A percentile compares a stretch with the other conserved stretches of the same genome.
Evolutionary conservation across 148 eudicot species (phyloP).

Genomic region (Rheum nobile): DNA sequence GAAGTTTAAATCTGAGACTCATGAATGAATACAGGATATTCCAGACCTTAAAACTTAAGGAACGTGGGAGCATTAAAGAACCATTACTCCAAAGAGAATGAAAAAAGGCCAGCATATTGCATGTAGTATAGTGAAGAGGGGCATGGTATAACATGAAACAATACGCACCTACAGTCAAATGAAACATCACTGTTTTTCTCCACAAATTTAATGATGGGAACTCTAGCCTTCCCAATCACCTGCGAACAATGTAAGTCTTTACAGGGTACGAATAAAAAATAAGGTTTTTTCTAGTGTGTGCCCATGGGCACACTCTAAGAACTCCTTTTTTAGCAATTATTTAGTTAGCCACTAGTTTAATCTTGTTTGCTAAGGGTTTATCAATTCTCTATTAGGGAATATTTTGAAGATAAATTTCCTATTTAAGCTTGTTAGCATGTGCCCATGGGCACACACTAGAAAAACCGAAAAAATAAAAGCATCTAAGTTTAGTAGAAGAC

Average conservation of each 20-base stretch:
- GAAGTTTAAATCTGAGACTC: background rate
- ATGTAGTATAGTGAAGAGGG: conserved; percentile 4
- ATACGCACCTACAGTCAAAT: conserved; percentile 75
- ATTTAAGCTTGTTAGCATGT: too few relatives aligned
- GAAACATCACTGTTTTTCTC: conserved; percentile 72
- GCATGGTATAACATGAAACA: background rate
- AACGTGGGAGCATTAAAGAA: background rate
- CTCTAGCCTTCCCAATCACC: conserved; percentile 94
- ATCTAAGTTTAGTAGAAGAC: conserved; percentile 11
- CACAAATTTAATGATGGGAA: conserved; percentile 89
- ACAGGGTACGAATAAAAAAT: background rate
- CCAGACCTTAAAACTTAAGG: background rate
- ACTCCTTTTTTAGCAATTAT: too few relatives aligned
- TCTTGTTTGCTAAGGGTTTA: too few relatives aligned
- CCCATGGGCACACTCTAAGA: too few relatives aligned
- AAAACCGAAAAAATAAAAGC: background rate
- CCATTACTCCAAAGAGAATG: background rate
- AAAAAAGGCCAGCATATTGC: conserved; percentile 6
- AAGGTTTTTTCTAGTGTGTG: too few relatives aligned
- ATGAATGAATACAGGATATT: background rate
- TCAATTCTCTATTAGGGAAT: too few relatives aligned
- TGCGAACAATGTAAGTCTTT: conserved; percentile 15
- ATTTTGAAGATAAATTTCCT: too few relatives aligned
- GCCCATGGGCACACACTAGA: too few relatives aligned
- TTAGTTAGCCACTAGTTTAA: too few relatives aligned